phyloP scores from a whole-genome alignment of 2,329 filamentous ascomycete genomes.

The Nigrospora sphaerica region DNA sequence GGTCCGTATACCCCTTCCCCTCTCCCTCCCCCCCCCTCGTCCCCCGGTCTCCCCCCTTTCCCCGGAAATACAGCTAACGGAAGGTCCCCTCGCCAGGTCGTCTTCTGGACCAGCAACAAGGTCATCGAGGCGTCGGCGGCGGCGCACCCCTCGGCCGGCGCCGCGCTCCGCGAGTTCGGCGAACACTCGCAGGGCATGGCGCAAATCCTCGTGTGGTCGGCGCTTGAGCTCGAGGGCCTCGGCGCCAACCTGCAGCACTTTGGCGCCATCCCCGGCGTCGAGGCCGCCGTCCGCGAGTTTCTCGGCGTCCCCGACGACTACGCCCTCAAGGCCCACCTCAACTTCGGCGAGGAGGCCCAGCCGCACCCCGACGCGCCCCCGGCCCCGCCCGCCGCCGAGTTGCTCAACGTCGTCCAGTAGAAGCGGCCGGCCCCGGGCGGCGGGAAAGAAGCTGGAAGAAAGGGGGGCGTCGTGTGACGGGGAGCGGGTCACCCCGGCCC shows the following conservation, averaged over 20 bases:
- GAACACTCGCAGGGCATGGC: conserved; percentile 12
- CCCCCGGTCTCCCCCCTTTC: neutral
- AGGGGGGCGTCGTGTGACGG: too few species aligned
- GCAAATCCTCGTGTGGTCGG: conserved; percentile 15
- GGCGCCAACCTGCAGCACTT: conserved; percentile 17
- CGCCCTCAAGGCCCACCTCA: conserved; percentile 12
- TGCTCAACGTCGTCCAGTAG: conserved; percentile 11
- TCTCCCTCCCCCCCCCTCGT: neutral
- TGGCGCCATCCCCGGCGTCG: conserved; percentile 13
- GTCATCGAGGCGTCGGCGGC: conserved; percentile 9
- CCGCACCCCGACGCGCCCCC: conserved; percentile 9
- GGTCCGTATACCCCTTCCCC: conserved; percentile 6
- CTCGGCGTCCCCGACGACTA: conserved; percentile 10
- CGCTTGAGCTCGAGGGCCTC: conserved; percentile 15
- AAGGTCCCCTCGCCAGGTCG: conserved; percentile 5
- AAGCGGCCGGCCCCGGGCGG: too few species aligned
- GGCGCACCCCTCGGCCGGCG: conserved; percentile 9
- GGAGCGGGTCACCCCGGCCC: too few species aligned
- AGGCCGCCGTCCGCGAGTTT: conserved; percentile 12
- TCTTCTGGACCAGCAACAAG: conserved; percentile 15
- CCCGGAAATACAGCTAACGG: neutral
- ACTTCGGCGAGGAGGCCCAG: conserved; percentile 13
- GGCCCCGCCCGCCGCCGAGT: conserved; percentile 14
- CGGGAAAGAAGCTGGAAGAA: too few species aligned
- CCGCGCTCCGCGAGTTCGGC: conserved; percentile 10